phyloP scores from a whole-genome alignment of 345 rosid genomes.

The Eucalyptus curtisii region DNA sequence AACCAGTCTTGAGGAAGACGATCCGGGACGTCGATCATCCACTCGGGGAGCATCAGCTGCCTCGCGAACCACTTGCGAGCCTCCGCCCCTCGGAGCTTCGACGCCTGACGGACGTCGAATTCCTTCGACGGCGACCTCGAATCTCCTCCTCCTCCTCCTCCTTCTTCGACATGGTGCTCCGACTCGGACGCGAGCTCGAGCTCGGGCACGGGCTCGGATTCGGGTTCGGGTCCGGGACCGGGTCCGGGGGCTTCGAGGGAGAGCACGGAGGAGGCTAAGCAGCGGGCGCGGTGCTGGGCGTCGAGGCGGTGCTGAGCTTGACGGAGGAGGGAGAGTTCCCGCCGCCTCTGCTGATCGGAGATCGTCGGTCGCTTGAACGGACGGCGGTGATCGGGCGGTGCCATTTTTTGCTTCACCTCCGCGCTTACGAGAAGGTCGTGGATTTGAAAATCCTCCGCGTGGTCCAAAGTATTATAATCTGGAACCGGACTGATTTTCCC shows the following conservation, averaged over 20 bases:
- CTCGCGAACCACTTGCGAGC: conserved; percentile 78
- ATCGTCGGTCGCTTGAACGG: conserved; percentile 74
- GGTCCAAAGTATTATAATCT: neutral
- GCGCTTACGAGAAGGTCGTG: neutral
- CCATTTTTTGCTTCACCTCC: conserved; percentile 15
- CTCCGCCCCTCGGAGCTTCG: conserved; percentile 62
- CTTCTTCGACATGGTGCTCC: neutral
- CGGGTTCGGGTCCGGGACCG: conserved; percentile 16
- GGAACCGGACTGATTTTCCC: neutral
- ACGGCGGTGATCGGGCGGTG: conserved; percentile 74
- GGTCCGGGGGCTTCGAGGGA: conserved; percentile 27
- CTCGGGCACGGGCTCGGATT: conserved; percentile 8
- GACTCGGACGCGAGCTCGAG: neutral
- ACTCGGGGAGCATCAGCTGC: conserved; percentile 91
- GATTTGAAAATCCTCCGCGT: neutral
- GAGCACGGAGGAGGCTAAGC: conserved; percentile 65
- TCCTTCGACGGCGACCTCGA: conserved; percentile 11
- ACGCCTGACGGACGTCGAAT: conserved; percentile 53
- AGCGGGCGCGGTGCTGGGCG: conserved; percentile 80
- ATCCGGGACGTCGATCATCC: conserved; percentile 96
- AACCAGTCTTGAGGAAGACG: conserved; percentile 63
- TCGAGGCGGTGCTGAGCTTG: conserved; percentile 73
- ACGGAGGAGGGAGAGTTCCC: conserved; percentile 70
- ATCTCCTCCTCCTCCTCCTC: neutral
- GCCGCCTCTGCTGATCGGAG: conserved; percentile 86